Base-by-base conservation (phyloP, 495 filamentous ascomycete genomes). In the Parathielavia hyrcaniae region DNA sequence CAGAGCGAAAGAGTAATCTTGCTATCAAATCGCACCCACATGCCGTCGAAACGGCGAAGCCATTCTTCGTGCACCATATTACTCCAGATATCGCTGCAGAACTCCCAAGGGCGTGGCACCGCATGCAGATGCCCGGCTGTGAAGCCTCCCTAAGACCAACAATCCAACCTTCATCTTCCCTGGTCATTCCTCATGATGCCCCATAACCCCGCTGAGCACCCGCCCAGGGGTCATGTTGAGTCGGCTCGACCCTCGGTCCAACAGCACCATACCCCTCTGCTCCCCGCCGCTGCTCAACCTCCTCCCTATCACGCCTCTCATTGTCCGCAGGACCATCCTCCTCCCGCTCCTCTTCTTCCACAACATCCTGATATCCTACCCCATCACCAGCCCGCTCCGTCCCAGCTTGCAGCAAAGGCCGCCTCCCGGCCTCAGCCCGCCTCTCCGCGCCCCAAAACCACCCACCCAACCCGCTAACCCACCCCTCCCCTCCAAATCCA, bases 341-440 rank as follows among this genome's bases (percentile, higher is more conserved):
- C 23, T 84, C 83, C 3, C 68, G 82, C 19, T 70, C 81, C 3
- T 80, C 51, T 9, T 38, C 43, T 9, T 46, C 43, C 46, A 41
- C 81, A 59, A 13, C 23, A 0, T 36, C 49, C 50, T 30, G 55
- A 19, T 51, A 54, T 12, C 43, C 41, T n/a, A 32, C 17, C 23
- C 11, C 32, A 13, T 46, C 51, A 6, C n/a, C 13, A 17, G 17
- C 30, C 32, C 13, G 2, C 16, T 34, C 40, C 32, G 34, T 5
- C 14, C 16, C 20, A 30, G 41, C 30, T 46, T 23, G 35, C 45
- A 49, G 49, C 44, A 57, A 50, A 11, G 53, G 41, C 53, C 53
- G 22, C 32, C 43, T 20, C 8, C 53, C 30, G 41, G 19, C 45
- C 34, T 49, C 44, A 11, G 3, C 36, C 22, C 36, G 2, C 44